phyloP scores from a whole-genome alignment of 2,329 filamentous ascomycete species.

The Calonectria hongkongensis region DNA sequence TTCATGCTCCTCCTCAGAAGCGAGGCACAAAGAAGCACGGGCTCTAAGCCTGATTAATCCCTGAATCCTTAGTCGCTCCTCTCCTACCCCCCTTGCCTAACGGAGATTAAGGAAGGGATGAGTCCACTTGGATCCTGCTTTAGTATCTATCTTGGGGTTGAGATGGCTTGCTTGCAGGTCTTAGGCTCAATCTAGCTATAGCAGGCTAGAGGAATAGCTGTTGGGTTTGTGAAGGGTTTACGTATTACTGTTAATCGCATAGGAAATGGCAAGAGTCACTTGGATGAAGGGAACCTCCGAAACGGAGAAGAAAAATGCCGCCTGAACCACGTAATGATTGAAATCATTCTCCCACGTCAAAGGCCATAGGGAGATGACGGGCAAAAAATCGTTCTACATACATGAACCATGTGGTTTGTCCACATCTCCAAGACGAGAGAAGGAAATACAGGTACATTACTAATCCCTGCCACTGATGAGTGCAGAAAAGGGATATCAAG shows the following conservation, averaged over 20 bases:
- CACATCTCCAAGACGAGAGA: slow-evolving; percentile 37
- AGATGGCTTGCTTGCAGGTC: neutral
- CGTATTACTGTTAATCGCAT: neutral
- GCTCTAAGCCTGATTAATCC: slow-evolving; percentile 7
- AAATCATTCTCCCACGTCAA: slow-evolving; percentile 13
- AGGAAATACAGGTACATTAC: slow-evolving; percentile 42
- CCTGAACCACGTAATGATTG: slow-evolving; percentile 33
- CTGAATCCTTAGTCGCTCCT: neutral
- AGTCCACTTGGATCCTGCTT: slow-evolving; percentile 28
- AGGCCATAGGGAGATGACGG: slow-evolving; percentile 32
- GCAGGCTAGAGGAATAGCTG: neutral
- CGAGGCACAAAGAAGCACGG: slow-evolving; percentile 1
- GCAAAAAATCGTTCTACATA: slow-evolving; percentile 50
- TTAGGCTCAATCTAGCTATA: slow-evolving; percentile 10
- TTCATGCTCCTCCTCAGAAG: neutral
- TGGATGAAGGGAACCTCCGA: neutral
- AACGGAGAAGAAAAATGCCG: slow-evolving; percentile 1
- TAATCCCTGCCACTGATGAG: slow-evolving; percentile 50
- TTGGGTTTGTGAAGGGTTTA: neutral
- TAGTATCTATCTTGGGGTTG: slow-evolving; percentile 7
- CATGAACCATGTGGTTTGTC: slow-evolving; percentile 47
- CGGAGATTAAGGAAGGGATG: slow-evolving; percentile 36
- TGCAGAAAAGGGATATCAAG: slow-evolving; percentile 57
- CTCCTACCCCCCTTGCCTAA: slow-evolving; percentile 9
- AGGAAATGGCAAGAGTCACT: neutral